Percentiles rank a stretch among this genome's conserved stretches.
Conservation (phyloP, 2,329 filamentous ascomycete genomes). For the Mycosphaerella arachidis region DNA sequence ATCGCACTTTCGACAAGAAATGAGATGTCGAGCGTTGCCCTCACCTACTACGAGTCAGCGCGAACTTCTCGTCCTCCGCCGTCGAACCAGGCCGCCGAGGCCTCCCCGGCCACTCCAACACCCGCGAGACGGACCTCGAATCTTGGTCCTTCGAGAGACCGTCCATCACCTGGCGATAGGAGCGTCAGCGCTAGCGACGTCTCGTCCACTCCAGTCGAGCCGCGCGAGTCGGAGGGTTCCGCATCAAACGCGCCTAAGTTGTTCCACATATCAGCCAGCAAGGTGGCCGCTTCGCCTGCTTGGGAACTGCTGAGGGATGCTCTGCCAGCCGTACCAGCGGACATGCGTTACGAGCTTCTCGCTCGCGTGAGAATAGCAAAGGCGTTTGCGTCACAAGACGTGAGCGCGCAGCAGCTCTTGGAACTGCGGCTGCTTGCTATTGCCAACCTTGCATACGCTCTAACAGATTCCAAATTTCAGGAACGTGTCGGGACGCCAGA, state of each 20-base stretch:
- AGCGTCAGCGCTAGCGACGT: slow-evolving; percentile 23
- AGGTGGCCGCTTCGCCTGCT: slow-evolving; percentile 40
- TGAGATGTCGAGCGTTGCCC: slow-evolving; percentile 71
- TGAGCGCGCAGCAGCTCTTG: slow-evolving; percentile 69
- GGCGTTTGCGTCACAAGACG: slow-evolving; percentile 62
- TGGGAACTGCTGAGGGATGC: slow-evolving; percentile 41
- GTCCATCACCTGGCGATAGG: slow-evolving; percentile 25
- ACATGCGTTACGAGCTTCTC: slow-evolving; percentile 77
- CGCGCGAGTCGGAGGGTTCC: slow-evolving; percentile 33
- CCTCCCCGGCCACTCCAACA: slow-evolving; percentile 59
- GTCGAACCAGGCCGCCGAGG: slow-evolving; percentile 30
- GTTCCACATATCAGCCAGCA: slow-evolving; percentile 59
- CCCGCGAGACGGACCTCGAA: slow-evolving; percentile 64
- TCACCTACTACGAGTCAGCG: slow-evolving; percentile 68
- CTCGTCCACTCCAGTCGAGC: slow-evolving; percentile 25
- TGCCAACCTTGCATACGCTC: slow-evolving; percentile 85
- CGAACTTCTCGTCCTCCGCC: slow-evolving; percentile 11
- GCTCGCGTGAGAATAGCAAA: slow-evolving; percentile 80
- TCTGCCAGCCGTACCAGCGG: slow-evolving; percentile 60
- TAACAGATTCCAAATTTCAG: slow-evolving; percentile 75
- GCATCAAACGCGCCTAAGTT: slow-evolving; percentile 45
- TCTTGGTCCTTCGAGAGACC: slow-evolving; percentile 39
- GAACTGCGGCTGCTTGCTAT: slow-evolving; percentile 75
- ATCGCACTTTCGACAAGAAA: slow-evolving; percentile 54
- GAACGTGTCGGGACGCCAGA: slow-evolving; percentile 84